Evolutionary conservation across 2,329 filamentous ascomycete genomes (phyloP).

Genomic region (Phialocephala subalpina): DNA sequence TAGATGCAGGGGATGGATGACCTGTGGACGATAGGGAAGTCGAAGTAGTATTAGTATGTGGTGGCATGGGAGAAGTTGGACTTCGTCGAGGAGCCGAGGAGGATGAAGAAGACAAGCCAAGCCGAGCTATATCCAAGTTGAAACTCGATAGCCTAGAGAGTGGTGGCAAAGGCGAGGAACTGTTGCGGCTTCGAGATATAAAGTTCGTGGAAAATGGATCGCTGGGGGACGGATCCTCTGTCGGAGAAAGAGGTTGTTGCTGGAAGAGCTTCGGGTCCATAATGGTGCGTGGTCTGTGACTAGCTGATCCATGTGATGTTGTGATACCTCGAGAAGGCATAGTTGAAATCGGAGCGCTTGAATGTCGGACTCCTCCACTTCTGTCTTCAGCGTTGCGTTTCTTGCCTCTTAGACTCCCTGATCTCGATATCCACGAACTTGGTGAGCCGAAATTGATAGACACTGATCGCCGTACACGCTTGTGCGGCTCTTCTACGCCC

Average conservation of each 20-base stretch:
- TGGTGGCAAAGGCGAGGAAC: constrained; percentile 64
- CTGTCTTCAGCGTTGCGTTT: constrained; percentile 57
- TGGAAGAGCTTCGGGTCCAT: constrained; percentile 39
- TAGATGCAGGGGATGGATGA: constrained; percentile 50
- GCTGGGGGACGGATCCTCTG: constrained; percentile 31
- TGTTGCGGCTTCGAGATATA: constrained; percentile 47
- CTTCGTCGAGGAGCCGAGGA: constrained; percentile 39
- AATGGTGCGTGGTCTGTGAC: constrained; percentile 29
- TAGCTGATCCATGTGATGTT: constrained; percentile 36
- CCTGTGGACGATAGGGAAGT: constrained; percentile 52
- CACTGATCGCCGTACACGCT: constrained; percentile 59
- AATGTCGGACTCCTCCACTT: constrained; percentile 55
- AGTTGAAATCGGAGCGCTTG: constrained; percentile 58
- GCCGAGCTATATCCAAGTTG: constrained; percentile 59
- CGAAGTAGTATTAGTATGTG: constrained; percentile 41
- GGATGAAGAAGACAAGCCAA: constrained; percentile 53
- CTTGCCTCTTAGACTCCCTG: constrained; percentile 62
- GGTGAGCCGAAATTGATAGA: constrained; percentile 68
- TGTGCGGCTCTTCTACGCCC: constrained; percentile 50
- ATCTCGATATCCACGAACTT: constrained; percentile 62
- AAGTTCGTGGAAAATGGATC: constrained; percentile 38
- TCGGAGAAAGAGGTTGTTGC: constrained; percentile 26
- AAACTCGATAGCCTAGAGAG: constrained; percentile 62
- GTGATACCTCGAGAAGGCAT: constrained; percentile 38
- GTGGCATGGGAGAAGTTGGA: constrained; percentile 38